These are phyloP conservation scores for Corymbia calophylla DNA, from an alignment of 441 rosid species.

Conservation along the genomic window DNA sequence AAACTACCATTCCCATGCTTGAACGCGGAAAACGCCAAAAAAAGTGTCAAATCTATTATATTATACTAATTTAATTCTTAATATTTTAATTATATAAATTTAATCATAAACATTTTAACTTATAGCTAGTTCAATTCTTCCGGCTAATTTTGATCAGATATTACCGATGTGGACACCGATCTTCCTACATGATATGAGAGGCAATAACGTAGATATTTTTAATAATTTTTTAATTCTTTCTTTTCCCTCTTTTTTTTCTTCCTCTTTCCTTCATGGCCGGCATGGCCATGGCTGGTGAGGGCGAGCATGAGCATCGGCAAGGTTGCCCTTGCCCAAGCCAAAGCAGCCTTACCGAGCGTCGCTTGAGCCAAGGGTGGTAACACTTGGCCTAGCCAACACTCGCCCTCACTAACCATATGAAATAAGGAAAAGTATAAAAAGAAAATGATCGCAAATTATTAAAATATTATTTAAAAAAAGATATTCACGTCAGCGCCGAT, in stretches of 20 bases:
- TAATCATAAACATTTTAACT: fast-evolving
- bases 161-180: fast-evolving
- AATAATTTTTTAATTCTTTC: no score
- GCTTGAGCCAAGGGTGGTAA: not conserved
- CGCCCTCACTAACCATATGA: no score
- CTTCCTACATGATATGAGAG: fast-evolving
- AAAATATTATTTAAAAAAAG: no score
- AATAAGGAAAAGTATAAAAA: no score
- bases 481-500: fast-evolving
- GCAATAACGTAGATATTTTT: fast-evolving
- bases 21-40: not conserved
- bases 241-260: no score
- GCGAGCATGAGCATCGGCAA: no score
- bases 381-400: no score
- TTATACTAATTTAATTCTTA: fast-evolving
- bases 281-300: no score
- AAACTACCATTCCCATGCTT: not conserved
- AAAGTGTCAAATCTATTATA: not conserved
- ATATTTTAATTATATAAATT: fast-evolving
- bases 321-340: no score
- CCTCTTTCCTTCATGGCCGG: not conserved
- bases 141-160: no score
- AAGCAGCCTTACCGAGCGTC: no score
- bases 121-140: fast-evolving
- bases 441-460: no score